A percentile compares a stretch with the other conserved stretches of the same genome.
Evolutionary conservation across 768 basidiomycete genomes (phyloP).

Genomic region (Daedaleopsis nitida): DNA sequence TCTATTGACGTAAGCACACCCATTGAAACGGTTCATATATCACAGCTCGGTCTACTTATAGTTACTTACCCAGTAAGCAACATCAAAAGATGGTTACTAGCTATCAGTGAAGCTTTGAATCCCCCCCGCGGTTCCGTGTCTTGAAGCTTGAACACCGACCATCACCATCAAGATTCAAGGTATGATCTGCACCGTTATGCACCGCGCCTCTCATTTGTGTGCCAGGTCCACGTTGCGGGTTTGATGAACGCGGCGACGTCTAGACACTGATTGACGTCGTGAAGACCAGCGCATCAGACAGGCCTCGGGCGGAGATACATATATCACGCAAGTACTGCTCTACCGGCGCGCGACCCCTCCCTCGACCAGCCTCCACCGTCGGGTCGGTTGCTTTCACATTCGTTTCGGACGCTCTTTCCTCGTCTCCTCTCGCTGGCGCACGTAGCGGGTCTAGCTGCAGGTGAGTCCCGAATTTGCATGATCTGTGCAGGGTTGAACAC

Average conservation of each 20-base stretch:
- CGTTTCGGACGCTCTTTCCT: not conserved
- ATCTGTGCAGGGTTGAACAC: too few relatives aligned
- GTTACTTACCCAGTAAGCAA: not conserved
- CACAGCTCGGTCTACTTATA: not conserved
- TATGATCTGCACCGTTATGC: not conserved
- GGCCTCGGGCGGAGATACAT: constrained; percentile 4
- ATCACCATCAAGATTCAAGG: constrained; percentile 2
- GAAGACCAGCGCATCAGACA: constrained; percentile 16
- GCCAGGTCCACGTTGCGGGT: not conserved
- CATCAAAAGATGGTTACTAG: too few relatives aligned
- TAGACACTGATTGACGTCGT: constrained; percentile 2
- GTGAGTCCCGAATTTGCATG: too few relatives aligned
- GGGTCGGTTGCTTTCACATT: not conserved
- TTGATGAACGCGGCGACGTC: constrained; percentile 14
- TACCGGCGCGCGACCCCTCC: not conserved
- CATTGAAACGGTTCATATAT: too few relatives aligned
- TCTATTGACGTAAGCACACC: too few relatives aligned
- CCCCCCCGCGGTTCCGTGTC: not conserved
- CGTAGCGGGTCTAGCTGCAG: not conserved
- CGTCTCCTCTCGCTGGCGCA: not conserved
- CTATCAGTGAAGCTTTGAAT: too few relatives aligned
- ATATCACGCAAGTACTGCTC: not conserved
- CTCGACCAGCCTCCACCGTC: constrained; percentile 4
- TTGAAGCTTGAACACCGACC: constrained; percentile 8
- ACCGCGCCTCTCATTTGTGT: not conserved